Evolutionary conservation across 192 early-diverging fungal genomes (phyloP).

Genomic region (Backusella parvicylindrica): DNA sequence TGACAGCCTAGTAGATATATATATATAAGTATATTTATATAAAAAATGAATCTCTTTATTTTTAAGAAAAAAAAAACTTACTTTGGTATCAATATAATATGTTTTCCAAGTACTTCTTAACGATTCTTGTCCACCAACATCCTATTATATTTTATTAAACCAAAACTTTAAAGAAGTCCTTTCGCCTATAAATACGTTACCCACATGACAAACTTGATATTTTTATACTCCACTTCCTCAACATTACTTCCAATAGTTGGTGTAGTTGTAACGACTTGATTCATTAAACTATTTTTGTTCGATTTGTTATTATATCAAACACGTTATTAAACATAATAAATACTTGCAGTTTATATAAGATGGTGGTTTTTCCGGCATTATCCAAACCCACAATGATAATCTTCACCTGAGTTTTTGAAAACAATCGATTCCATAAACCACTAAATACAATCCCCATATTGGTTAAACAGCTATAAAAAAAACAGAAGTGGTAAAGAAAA

Average conservation of each 20-base stretch:
- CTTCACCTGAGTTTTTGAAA: conserved; percentile 62
- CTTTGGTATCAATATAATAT: conserved; percentile 63
- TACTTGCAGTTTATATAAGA: conserved; percentile 56
- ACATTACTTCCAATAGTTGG: conserved; percentile 73
- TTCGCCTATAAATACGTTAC: conserved; percentile 37
- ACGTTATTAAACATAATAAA: neutral
- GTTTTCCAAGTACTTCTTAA: conserved; percentile 63
- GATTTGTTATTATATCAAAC: neutral
- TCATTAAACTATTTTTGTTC: conserved; percentile 39
- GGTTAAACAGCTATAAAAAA: too few species aligned
- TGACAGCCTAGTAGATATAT: conserved; percentile 55
- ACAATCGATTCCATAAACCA: conserved; percentile 55
- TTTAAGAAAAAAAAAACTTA: too few species aligned
- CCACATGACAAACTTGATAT: conserved; percentile 71
- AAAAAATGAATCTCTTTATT: too few species aligned
- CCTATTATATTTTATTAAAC: conserved; percentile 29
- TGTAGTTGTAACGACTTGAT: conserved; percentile 61
- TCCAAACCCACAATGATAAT: conserved; percentile 70
- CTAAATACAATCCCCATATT: conserved; percentile 62
- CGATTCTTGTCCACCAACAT: conserved; percentile 61
- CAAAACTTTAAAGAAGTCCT: too few species aligned
- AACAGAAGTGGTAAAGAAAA: neutral
- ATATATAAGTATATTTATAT: neutral
- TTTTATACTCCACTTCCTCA: conserved; percentile 65
- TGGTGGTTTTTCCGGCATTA: conserved; percentile 58